Conservation (phyloP, 2,329 filamentous ascomycete species). For the Helotiales sp. region DNA sequence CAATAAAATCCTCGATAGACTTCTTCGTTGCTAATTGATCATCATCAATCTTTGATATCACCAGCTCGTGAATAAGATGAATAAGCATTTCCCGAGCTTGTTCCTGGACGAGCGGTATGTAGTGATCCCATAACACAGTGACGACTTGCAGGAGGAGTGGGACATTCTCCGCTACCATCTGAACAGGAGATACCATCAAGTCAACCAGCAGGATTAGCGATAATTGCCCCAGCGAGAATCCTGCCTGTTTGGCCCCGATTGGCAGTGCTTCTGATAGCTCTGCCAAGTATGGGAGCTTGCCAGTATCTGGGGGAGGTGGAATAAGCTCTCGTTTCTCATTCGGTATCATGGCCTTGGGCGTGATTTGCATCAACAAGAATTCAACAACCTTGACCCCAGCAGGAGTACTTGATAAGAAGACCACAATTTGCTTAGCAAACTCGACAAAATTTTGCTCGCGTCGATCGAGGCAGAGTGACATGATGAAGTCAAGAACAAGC, state of each 20-base stretch:
- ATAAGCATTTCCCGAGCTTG: slow-evolving; percentile 97
- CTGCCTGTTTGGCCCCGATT: slow-evolving; percentile 85
- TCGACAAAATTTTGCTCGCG: slow-evolving; percentile 98
- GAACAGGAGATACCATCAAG: slow-evolving; percentile 89
- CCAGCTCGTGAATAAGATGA: slow-evolving; percentile 92
- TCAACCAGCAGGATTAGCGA: slow-evolving; percentile 93
- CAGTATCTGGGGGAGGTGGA: slow-evolving; percentile 70
- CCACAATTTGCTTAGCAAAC: slow-evolving; percentile 96
- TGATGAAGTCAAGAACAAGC: slow-evolving; percentile 93
- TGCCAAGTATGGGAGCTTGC: slow-evolving; percentile 82
- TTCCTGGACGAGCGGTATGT: slow-evolving; percentile 91
- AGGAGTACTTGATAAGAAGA: slow-evolving; percentile 85
- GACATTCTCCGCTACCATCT: slow-evolving; percentile 75
- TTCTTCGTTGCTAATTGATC: slow-evolving; percentile 62
- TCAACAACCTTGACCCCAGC: slow-evolving; percentile 91
- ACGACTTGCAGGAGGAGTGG: slow-evolving; percentile 88
- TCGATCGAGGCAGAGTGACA: slow-evolving; percentile 86
- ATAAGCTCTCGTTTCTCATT: slow-evolving; percentile 74
- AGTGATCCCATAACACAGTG: slow-evolving; percentile 95
- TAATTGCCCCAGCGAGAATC: slow-evolving; percentile 89
- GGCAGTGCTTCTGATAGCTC: slow-evolving; percentile 79
- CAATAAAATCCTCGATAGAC: slow-evolving; percentile 83
- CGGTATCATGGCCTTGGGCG: slow-evolving; percentile 94
- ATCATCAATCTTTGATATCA: slow-evolving; percentile 77
- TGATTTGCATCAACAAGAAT: slow-evolving; percentile 87